Evolutionary conservation across 1,139 yeast species (phyloP).

Genomic region (Saccharomyces pastorianus): DNA sequence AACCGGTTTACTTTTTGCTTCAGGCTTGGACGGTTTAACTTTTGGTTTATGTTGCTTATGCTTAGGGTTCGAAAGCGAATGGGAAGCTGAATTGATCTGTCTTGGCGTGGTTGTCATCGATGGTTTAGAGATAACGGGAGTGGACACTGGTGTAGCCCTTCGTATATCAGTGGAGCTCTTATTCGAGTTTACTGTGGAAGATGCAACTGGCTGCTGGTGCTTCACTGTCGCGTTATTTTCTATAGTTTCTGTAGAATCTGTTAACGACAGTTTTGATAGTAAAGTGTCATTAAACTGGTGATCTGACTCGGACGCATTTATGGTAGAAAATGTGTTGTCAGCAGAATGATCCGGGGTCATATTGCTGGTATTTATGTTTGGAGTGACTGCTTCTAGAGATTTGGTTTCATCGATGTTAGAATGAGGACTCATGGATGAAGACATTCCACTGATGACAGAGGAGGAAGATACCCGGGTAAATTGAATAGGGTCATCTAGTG

Average conservation of each 20-base stretch:
- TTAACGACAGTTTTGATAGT: not conserved
- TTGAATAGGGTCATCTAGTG: conserved; percentile 33
- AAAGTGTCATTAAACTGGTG: not conserved
- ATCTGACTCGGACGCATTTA: conserved; percentile 3
- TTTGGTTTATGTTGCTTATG: not conserved
- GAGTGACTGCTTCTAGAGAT: not conserved
- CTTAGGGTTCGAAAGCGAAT: not conserved
- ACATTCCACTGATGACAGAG: conserved; percentile 24
- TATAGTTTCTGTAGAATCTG: not conserved
- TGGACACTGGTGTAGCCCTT: conserved; percentile 32
- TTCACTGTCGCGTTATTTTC: not conserved
- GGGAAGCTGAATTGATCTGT: not conserved
- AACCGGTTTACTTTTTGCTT: not conserved
- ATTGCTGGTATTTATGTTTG: conserved; percentile 4
- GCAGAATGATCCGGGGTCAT: conserved; percentile 3
- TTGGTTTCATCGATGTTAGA: not conserved
- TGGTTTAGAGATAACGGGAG: conserved; percentile 58
- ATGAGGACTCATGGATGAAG: conserved; percentile 20
- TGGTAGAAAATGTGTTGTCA: conserved; percentile 4
- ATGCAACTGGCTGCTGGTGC: not conserved
- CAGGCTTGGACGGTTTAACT: not conserved
- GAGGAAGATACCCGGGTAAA: conserved; percentile 36
- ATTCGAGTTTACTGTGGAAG: not conserved
- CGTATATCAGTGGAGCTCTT: conserved; percentile 3
- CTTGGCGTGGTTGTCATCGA: conserved; percentile 47